Evolutionary conservation across 164 flowering plant genomes (phyloP).

Genomic region (Umbilicus rupestris): DNA sequence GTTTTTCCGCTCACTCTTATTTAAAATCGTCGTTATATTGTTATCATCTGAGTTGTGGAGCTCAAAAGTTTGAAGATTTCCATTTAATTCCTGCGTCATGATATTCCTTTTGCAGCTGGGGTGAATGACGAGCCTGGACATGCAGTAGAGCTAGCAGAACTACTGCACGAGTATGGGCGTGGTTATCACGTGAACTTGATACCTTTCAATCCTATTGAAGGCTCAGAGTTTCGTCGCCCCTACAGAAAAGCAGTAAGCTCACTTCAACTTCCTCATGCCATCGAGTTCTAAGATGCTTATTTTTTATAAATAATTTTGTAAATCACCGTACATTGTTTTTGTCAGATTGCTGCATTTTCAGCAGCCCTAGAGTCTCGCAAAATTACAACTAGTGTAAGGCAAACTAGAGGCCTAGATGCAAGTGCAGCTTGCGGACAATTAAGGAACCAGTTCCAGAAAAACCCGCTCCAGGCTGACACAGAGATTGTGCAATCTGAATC

Average conservation of each 20-base stretch:
- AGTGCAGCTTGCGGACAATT: slow-evolving; percentile 99
- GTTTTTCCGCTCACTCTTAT: neutral
- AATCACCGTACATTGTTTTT: neutral
- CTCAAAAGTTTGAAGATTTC: neutral
- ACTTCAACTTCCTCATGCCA: neutral
- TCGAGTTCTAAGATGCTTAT: neutral
- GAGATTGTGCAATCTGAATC: slow-evolving; percentile 19
- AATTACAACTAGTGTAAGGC: slow-evolving; percentile 70
- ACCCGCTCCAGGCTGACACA: slow-evolving; percentile 34
- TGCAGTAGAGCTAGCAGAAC: slow-evolving; percentile 80
- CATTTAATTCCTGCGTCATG: neutral
- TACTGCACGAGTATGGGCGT: slow-evolving; percentile 81
- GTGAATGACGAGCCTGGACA: slow-evolving; percentile 70
- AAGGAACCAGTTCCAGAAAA: slow-evolving; percentile 79
- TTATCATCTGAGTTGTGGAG: neutral
- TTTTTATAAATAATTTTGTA: neutral
- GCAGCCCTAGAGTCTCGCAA: slow-evolving; percentile 71
- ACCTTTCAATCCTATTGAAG: slow-evolving; percentile 90
- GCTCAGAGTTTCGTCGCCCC: slow-evolving; percentile 76
- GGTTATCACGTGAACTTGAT: slow-evolving; percentile 85
- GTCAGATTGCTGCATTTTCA: slow-evolving; percentile 69
- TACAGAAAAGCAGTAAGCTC: slow-evolving; percentile 60
- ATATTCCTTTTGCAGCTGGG: slow-evolving; percentile 51
- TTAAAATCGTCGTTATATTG: too few relatives aligned
- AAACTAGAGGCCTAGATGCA: slow-evolving; percentile 92